phyloP scores from a whole-genome alignment of 2,329 filamentous ascomycete species.

The Ustilaginoidea virens region DNA sequence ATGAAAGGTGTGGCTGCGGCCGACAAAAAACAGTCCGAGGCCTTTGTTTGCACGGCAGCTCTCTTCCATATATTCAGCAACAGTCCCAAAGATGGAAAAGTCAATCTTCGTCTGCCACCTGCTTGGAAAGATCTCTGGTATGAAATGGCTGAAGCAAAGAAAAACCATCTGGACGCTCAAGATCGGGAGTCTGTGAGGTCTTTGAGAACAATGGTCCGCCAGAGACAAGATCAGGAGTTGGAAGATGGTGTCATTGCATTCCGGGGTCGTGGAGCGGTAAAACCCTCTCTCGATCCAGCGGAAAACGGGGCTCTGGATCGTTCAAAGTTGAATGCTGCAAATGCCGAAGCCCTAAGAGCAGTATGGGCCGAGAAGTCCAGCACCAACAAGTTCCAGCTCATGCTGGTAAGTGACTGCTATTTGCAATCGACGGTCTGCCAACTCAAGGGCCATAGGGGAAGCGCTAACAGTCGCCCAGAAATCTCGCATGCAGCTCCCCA shows the following conservation, averaged over 20 bases:
- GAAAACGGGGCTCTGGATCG: slow-evolving; percentile 34
- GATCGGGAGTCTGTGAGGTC: slow-evolving; percentile 56
- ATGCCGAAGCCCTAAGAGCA: slow-evolving; percentile 34
- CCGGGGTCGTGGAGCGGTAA: slow-evolving; percentile 38
- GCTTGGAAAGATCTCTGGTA: slow-evolving; percentile 77
- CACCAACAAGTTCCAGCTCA: slow-evolving; percentile 52
- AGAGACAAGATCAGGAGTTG: slow-evolving; percentile 51
- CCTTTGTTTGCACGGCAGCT: slow-evolving; percentile 66
- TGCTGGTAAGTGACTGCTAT: slow-evolving; percentile 54
- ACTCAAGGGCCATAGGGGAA: too few relatives aligned
- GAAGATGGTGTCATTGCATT: slow-evolving; percentile 68
- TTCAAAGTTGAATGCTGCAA: slow-evolving; percentile 20
- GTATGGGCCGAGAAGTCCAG: slow-evolving; percentile 45
- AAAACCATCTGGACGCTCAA: slow-evolving; percentile 49
- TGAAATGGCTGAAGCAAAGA: slow-evolving; percentile 58
- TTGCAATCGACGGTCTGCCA: too few relatives aligned
- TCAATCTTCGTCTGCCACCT: slow-evolving; percentile 60
- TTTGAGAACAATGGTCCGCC: slow-evolving; percentile 54
- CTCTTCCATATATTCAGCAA: slow-evolving; percentile 68
- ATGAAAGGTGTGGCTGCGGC: slow-evolving; percentile 65
- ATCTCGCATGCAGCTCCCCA: slow-evolving; percentile 68
- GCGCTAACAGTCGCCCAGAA: slow-evolving; percentile 15
- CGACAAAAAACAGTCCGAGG: slow-evolving; percentile 68
- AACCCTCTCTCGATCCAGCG: slow-evolving; percentile 28
- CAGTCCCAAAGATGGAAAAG: slow-evolving; percentile 75